phyloP scores from a whole-genome alignment of 2,329 filamentous ascomycete genomes.

The Neofusicoccum kwambonambiense region DNA sequence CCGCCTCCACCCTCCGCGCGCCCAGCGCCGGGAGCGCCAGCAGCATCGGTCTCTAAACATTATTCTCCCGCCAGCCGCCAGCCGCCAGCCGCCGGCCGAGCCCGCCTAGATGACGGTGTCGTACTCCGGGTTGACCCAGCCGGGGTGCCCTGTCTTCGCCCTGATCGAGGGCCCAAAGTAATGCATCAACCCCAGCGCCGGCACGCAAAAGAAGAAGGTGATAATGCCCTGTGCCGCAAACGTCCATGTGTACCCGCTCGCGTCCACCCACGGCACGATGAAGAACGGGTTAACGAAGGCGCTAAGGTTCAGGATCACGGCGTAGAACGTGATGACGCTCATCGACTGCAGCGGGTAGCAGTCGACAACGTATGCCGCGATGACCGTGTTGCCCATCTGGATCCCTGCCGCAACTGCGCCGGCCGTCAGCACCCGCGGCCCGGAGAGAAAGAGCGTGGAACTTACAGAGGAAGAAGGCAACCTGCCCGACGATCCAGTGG shows the following conservation, averaged over 20 bases:
- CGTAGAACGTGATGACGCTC: conserved; percentile 24
- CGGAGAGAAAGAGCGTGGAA: conserved; percentile 11
- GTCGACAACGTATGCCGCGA: conserved; percentile 56
- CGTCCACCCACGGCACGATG: conserved; percentile 28
- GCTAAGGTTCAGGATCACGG: conserved; percentile 43
- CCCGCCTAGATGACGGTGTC: not conserved
- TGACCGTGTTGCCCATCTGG: conserved; percentile 57
- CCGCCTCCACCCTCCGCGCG: not conserved
- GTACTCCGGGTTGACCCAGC: conserved; percentile 25
- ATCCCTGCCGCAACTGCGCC: conserved; percentile 52
- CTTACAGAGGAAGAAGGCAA: conserved; percentile 56
- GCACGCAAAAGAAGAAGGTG: conserved; percentile 27
- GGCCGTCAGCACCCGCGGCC: not conserved
- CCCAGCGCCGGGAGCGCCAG: not conserved
- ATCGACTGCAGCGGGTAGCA: conserved; percentile 56
- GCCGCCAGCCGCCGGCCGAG: too few species aligned
- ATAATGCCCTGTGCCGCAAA: conserved; percentile 32
- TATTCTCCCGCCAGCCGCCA: too few species aligned
- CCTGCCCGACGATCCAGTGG: conserved; percentile 59
- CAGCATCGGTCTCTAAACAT: not conserved
- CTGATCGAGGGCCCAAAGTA: conserved; percentile 25
- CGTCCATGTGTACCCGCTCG: conserved; percentile 28
- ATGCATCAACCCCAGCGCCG: conserved; percentile 25
- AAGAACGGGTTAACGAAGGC: conserved; percentile 28
- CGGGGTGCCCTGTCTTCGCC: conserved; percentile 18